Evolutionary conservation across 805 yeast species (phyloP), one percentile per base, ranked within the genome.

Genomic region (Vanderwaltozyma polyspora): DNA sequence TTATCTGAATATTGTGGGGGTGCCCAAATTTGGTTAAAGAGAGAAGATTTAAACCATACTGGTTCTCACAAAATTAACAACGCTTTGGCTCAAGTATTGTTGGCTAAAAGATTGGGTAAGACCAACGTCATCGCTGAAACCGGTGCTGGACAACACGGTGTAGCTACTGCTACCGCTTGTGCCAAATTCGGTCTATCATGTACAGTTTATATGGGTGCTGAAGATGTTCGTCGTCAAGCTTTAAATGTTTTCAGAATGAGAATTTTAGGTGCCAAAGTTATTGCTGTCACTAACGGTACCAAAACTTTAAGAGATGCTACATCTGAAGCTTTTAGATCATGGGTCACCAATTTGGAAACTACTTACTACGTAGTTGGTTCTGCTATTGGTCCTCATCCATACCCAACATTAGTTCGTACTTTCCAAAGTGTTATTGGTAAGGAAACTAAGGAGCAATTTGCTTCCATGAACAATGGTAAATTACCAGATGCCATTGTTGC

Each of bases 351-450:
- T 49, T 67, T 91, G 44, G 67, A 76, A 44, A 66, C 82, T 25
- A 91, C 98, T 6, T 96, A 91, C 62, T 91, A 89, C 58, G 80
- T 89, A 43, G 94, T 91, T 34, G 99, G 99, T 34, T 85, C 96
- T 2, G 98, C 97, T 29, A 89, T 91, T 55, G 99, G 99, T 25
- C 99, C 99, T 26, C 97, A 91, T 60, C 99, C 99, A 32, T 91
- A 86, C 67, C 99, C 99, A 42, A 86, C 94, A 14, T 71, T 91
- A 59, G 99, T 91, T 23, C 80, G 97, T 66, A 89, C 98, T 13
- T 87, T 91, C 85, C 99, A 91, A 70, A 75, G 87, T 56, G 93
- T 91, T 23, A 91, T 91, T 61, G 99, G 99, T 49, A 69, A 76
- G 34, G 99, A 91, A 66, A 83, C 95, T 30, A 86, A 83, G 62